Conservation (phyloP, 2,329 filamentous ascomycete species). For the Colletotrichum paranaense region DNA sequence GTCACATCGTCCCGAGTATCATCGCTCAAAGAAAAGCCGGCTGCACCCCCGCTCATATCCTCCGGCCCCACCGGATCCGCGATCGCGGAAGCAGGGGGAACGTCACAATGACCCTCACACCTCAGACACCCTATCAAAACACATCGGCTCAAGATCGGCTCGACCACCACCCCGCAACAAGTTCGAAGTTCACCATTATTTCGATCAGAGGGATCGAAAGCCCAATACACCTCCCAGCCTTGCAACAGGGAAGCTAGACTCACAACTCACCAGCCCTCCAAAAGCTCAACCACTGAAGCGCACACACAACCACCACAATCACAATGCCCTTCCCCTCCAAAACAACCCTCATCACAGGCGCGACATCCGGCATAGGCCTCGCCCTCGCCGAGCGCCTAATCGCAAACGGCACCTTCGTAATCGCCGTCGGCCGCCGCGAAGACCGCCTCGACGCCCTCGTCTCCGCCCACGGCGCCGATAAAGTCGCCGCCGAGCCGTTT, state of each 20-base stretch:
- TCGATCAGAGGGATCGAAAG: no score
- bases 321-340: slow-evolving; percentile 66
- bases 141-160: not conserved
- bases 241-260: not conserved
- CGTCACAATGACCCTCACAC: slow-evolving; percentile 6
- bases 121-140: no score
- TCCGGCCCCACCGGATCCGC: no score
- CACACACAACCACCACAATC: not conserved
- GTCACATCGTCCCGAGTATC: slow-evolving; percentile 23
- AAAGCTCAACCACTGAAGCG: no score
- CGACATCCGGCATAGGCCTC: slow-evolving; percentile 64
- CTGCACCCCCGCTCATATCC: not conserved
- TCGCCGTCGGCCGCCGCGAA: slow-evolving; percentile 65
- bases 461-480: slow-evolving; percentile 55
- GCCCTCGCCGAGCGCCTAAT: slow-evolving; percentile 57
- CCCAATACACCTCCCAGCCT: no score
- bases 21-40: not conserved
- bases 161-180: not conserved
- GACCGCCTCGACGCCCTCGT: slow-evolving; percentile 63
- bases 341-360: slow-evolving; percentile 65
- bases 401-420: slow-evolving; percentile 60
- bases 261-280: not conserved
- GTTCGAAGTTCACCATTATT: no score
- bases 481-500: slow-evolving; percentile 50
- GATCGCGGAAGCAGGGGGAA: not conserved